phyloP scores from a whole-genome alignment of 345 rosid species.

The Acer saccharum region DNA sequence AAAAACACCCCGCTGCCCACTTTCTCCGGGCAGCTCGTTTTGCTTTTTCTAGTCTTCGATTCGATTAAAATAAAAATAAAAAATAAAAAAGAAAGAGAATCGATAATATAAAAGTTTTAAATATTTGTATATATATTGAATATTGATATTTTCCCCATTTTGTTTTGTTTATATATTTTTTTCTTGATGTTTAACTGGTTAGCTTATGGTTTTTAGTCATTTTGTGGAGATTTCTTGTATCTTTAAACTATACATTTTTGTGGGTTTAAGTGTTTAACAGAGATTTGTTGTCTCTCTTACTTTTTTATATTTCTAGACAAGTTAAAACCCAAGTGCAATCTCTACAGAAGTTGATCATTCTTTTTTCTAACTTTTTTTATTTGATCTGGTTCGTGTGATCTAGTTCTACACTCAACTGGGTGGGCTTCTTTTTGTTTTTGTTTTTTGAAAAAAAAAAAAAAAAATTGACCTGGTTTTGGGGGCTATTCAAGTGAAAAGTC shows the following conservation, averaged over 20 bases:
- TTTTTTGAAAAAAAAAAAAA: too few relatives aligned
- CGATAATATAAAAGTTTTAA: slow-evolving; percentile 3
- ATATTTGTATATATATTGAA: background rate
- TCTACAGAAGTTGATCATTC: slow-evolving; percentile 19
- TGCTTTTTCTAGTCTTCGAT: slow-evolving; percentile 29
- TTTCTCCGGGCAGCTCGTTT: slow-evolving; percentile 27
- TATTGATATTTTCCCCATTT: background rate
- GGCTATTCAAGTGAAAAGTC: slow-evolving; percentile 9
- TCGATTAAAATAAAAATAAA: slow-evolving; percentile 18
- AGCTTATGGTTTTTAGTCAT: background rate
- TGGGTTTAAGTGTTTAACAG: slow-evolving; percentile 10
- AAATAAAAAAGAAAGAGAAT: background rate
- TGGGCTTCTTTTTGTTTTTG: background rate
- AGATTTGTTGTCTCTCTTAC: slow-evolving; percentile 8
- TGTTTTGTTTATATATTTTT: background rate
- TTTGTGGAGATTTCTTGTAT: background rate
- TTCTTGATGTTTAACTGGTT: slow-evolving; percentile 15
- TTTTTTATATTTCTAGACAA: background rate
- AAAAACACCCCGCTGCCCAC: slow-evolving; percentile 13
- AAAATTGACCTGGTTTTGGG: background rate
- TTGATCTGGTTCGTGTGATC: slow-evolving; percentile 23
- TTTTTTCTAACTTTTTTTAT: background rate
- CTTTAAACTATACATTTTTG: background rate
- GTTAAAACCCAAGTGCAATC: background rate
- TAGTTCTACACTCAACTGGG: slow-evolving; percentile 12